Base-by-base conservation (phyloP, 495 filamentous ascomycete genomes). In the Cercophora newfieldiana region DNA sequence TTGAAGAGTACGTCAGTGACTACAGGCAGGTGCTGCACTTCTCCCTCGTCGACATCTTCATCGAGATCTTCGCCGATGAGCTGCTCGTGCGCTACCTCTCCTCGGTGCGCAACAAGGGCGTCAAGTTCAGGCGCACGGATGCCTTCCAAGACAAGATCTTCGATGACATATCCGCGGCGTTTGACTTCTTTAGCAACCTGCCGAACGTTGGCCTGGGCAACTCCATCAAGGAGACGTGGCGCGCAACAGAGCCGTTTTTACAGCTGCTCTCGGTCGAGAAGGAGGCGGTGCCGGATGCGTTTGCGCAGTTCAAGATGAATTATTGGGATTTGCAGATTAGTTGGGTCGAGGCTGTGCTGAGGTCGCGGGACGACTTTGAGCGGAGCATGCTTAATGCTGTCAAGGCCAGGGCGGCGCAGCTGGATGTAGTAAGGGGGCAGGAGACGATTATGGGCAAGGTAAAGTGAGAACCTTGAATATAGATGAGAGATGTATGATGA, bases 291-390 rank as follows among this genome's bases (percentile, higher is more conserved):
- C 87, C 91, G 3, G 84, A 86, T 28, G 87, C 91, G 7, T 98
- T 97, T 69, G 91, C 90, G 69, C 79, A 81, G 18, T 93, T 98
- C 78, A 97, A 96, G 81, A 75, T 79, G 31, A 83, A 87, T 64
- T 97, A 97, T 74, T 97, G 94, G 94, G 95, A 99, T 78, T 81
- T 97, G 72, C 92, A 94, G 77, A 86, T 97, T 59, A 89, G 87
- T 28, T 99, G 95, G 95, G 93, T 98, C n/a, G 95, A 99, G 81
- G 88, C 90, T 21, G 95, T 96, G 66, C 74, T 99, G 63, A 83
- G 93, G 76, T 80, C 88, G 3, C 80, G 95, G 64, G 95, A 99
- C 77, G 95, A 99, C 77, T 97, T 96, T 78, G 94, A 97, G 72
- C 83, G 94, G 67, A 87, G 86, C 65, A 92, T 97, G 91, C 76